Evolutionary conservation across 257 asterid genomes (phyloP), one percentile per base, ranked within the genome.

Genomic region (Fraxinus quadrangulata): DNA sequence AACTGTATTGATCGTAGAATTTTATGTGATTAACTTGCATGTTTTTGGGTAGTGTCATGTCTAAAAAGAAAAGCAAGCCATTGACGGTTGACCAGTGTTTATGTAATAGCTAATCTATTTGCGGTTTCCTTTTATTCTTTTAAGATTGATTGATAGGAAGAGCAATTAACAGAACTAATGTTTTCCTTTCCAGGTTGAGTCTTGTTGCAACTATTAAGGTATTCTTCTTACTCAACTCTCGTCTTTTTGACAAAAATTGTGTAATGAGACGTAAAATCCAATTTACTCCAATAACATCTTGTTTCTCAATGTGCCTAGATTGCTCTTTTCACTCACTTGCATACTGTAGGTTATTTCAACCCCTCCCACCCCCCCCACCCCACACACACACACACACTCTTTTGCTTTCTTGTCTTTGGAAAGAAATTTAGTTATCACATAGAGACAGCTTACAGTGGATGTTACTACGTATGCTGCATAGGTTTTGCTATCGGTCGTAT

Each of bases 171-270:
- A 24, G n/a, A 47, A 19, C 77, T 81, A 79, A 83, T 34, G 33
- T 28, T 77, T 28, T 56, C 45, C 54, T 72, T 85, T 80, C 37
- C 91, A 94, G 98, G 96, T 89, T 93, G 89, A 89, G 92, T 88
- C 97, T 93, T 65, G 98, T 93, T 26, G 87, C 94, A 21, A 93
- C 97, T 34, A 93, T 93, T 71, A 93, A 91, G 98, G 98, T 93
- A 83, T 73, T 79, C 47, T 59, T 45, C 42, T 39, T 69, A 33
- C 51, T 49, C 76, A 49, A 63, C 16, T 40, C 24, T 33, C 28
- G 30, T n/a, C 71, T 31, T 77, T 70, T 26, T 21, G 68, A 30
- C 70, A 30, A 1, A 19, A 63, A 16, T 26, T 49, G 16, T 23
- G 65, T 23, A 28, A 51, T 24, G 66, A 40, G 68, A 30, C 9